A percentile compares a stretch with the other conserved stretches of the same genome.
Conservation (phyloP, 495 filamentous ascomycete species). For the Aspergillus egyptiacus region DNA sequence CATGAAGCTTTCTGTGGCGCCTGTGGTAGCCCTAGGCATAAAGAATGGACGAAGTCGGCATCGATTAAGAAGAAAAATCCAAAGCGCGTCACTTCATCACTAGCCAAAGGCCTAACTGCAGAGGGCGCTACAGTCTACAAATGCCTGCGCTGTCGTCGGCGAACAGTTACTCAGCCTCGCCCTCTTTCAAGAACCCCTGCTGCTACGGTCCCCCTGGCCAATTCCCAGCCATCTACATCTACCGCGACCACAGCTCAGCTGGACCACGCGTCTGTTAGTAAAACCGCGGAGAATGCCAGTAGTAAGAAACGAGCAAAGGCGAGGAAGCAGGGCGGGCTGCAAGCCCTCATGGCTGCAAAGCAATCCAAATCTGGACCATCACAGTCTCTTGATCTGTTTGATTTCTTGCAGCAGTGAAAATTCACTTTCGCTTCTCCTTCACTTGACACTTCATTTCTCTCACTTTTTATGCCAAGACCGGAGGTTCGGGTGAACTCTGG, state of each 20-base stretch:
- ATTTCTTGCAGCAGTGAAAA: conserved; percentile 47
- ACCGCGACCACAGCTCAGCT: conserved; percentile 8
- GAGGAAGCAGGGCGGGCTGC: conserved; percentile 53
- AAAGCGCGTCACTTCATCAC: conserved; percentile 5
- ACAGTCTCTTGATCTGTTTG: conserved; percentile 48
- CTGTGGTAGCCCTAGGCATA: conserved; percentile 45
- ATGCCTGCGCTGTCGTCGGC: conserved; percentile 35
- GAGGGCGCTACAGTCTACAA: conserved; percentile 32
- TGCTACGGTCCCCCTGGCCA: conserved; percentile 4
- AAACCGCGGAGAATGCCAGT: conserved; percentile 40
- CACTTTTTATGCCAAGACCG: conserved; percentile 20
- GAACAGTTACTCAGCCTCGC: conserved; percentile 23
- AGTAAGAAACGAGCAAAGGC: conserved; percentile 57
- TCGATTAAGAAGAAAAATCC: conserved; percentile 25
- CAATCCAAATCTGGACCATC: conserved; percentile 22
- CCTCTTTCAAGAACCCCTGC: conserved; percentile 1
- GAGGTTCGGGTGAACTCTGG: conserved; percentile 5
- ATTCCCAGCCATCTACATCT: conserved; percentile 11
- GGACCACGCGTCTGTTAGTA: conserved; percentile 9
- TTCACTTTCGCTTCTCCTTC: not conserved
- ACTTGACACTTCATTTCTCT: conserved; percentile 1
- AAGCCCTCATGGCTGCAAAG: conserved; percentile 51
- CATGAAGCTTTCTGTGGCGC: conserved; percentile 42
- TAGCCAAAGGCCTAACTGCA: conserved; percentile 7
- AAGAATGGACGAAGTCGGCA: conserved; percentile 35